Evolutionary conservation across 441 rosid genomes (phyloP).

Genomic region (Adansonia gregorii): DNA sequence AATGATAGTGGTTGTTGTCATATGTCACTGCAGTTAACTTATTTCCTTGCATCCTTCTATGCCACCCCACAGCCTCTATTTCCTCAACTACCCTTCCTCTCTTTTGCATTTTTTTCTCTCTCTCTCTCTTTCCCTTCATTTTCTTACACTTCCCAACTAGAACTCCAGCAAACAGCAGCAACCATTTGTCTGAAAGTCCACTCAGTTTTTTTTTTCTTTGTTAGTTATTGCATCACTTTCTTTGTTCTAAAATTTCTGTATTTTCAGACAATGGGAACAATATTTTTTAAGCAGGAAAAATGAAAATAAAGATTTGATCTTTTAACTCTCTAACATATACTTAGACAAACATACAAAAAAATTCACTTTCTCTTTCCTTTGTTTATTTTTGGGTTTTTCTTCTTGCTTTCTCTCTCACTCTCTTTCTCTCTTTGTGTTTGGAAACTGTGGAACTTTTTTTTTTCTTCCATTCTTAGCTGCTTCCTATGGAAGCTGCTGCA

Average conservation of each 20-base stretch:
- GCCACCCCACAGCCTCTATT: conserved; percentile 31
- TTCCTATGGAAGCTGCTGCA: conserved; percentile 62
- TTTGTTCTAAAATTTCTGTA: conserved; percentile 38
- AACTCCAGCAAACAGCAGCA: conserved; percentile 27
- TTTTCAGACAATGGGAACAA: conserved; percentile 48
- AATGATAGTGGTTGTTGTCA: conserved; percentile 62
- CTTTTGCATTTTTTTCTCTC: conserved; percentile 6
- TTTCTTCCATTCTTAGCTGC: conserved; percentile 19
- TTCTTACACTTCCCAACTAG: background rate
- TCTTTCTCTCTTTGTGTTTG: conserved; percentile 16
- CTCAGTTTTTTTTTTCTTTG: conserved; percentile 7
- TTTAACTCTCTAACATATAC: conserved; percentile 17
- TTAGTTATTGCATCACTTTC: conserved; percentile 52
- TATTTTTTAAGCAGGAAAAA: conserved; percentile 19
- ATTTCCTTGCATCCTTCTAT: background rate
- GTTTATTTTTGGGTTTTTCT: background rate
- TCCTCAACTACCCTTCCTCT: conserved; percentile 57
- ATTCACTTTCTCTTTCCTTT: conserved; percentile 15
- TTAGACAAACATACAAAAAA: background rate
- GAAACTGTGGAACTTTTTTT: conserved; percentile 19
- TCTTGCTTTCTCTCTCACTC: conserved; percentile 12
- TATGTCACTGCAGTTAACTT: conserved; percentile 53
- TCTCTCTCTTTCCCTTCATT: conserved; percentile 27
- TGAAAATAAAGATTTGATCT: conserved; percentile 26
- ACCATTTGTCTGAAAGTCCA: conserved; percentile 39